Base-by-base conservation (phyloP, 2,329 filamentous ascomycete species). In the Aureobasidium sp. region DNA sequence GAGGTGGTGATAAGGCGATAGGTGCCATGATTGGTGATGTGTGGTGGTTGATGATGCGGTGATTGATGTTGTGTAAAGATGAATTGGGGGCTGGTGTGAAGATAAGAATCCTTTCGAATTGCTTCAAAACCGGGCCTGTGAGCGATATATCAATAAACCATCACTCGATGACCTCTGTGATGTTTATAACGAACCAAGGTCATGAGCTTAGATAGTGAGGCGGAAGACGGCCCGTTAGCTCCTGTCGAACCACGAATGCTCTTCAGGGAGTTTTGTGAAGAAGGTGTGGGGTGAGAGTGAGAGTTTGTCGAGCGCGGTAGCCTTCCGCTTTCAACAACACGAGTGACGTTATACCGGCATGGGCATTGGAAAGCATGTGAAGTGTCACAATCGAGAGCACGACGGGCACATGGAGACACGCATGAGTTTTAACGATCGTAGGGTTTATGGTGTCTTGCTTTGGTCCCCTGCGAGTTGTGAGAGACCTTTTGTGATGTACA, bases 1-100 rank as follows among this genome's bases (percentile, higher is more conserved):
- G 67, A 40, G 58, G 69, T 33, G 67, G 65, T 38, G 63, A 68
- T 16, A 77, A 75, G n/a, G 77, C 78, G 70, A 81, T 76, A 66
- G 83, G 82, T 53, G 78, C 77, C 47, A 78, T 70, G 38, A 29
- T 67, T 53, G 38, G 29, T 47, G 47, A 29, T 59, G 20, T 56
- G n/a, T 29, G 36, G 54, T 33, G 27, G 29, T 23, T 59, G 40
- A 45, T 80, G 74, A 71, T 81, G 79, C 56, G 27, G 76, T 76
- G 25, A 69, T 68, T 38, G n/a, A 53, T 58, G 42, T 62, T 68
- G 51, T 51, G 54, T n/a, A 25, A 23, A 13, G 29, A 51, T n/a
- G 36, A 51, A 36, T 20, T 9, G 54, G 29, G 33, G 23, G 36
- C 27, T 40, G 54, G 38, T n/a, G 54, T n/a, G 16, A 23, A 18